Conservation (phyloP, 2,329 filamentous ascomycete genomes). For the Alternaria infectoria region DNA sequence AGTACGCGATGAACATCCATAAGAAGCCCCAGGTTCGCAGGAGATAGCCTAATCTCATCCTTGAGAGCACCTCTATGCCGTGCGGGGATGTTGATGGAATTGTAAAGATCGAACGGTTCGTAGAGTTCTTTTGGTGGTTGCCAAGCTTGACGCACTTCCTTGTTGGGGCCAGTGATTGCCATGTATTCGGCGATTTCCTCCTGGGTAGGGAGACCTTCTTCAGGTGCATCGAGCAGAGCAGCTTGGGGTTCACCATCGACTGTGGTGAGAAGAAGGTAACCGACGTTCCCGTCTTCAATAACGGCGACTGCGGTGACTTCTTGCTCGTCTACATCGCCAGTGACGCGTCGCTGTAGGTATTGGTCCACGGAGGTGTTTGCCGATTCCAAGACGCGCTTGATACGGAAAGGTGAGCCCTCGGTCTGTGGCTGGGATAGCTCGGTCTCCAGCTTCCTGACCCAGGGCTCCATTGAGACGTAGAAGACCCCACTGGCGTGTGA, state of each 20-base stretch:
- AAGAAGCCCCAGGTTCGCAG: slow-evolving; percentile 73
- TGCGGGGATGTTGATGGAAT: slow-evolving; percentile 64
- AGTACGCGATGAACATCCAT: slow-evolving; percentile 76
- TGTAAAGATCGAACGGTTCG: slow-evolving; percentile 62
- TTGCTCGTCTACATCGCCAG: slow-evolving; percentile 18
- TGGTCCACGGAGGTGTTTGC: slow-evolving; percentile 57
- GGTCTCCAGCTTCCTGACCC: slow-evolving; percentile 62
- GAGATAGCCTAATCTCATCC: slow-evolving; percentile 72
- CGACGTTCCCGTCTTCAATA: slow-evolving; percentile 63
- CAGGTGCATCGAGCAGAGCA: slow-evolving; percentile 59
- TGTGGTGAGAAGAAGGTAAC: slow-evolving; percentile 63
- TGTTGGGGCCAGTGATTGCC: slow-evolving; percentile 18
- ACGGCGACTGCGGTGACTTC: slow-evolving; percentile 58
- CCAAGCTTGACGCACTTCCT: slow-evolving; percentile 69
- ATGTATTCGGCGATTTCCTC: slow-evolving; percentile 37
- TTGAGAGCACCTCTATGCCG: slow-evolving; percentile 67
- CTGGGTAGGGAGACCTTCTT: slow-evolving; percentile 35
- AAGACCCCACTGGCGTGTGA: slow-evolving; percentile 62
- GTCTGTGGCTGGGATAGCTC: slow-evolving; percentile 61
- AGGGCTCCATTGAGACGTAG: slow-evolving; percentile 62
- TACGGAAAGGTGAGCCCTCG: slow-evolving; percentile 61
- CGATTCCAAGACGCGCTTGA: slow-evolving; percentile 62
- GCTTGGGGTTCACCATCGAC: slow-evolving; percentile 57
- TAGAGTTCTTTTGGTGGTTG: slow-evolving; percentile 68
- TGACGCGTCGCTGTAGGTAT: slow-evolving; percentile 50